Evolutionary conservation across 2,329 filamentous ascomycete species (phyloP), one percentile per base, ranked within the genome.

Genomic region (Rhynchosporium secalis): DNA sequence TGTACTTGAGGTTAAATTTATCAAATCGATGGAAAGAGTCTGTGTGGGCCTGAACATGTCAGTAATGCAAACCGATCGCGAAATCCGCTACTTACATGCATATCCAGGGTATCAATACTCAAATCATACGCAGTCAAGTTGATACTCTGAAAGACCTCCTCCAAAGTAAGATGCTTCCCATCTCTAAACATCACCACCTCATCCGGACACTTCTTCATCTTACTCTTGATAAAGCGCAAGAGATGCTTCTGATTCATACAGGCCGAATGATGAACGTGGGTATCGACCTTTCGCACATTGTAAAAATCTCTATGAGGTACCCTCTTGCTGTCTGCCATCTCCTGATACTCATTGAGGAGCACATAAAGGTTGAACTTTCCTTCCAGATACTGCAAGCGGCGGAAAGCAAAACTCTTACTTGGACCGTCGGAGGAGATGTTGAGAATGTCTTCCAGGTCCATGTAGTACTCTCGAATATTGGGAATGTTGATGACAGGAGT

Each of bases 171-270:
- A 76, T 96, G 86, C 76, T 94, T 96, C 63, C 90, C 94, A 75
- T 99, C 95, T 73, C 95, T 86, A 76, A 87, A 96, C 49, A 99
- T 83, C 6, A 99, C 95, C 38, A 95, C 86, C 78, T 99, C 95
- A 72, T 98, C 91, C 0, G 93, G 92, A 20, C 86, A 95, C 77
- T 96, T 99, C 83, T 97, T 98, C 92, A 99, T 97, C 79, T 99
- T 99, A 78, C 92, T 96, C 78, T 99, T 99, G 80, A 99, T 99
- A 77, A 99, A 99, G 60, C 95, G 91, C 64, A 99, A 80, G 62
- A 99, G 79, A 82, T 99, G 95, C 78, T 99, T 99, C 77, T 99
- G 95, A 74, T 99, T 99, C 95, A 99, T 99, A 75, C 95, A 99
- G 29, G 95, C 95, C 15, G 95, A 99, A 76, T 99, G 95, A 75